Base-by-base conservation (phyloP, 768 basidiomycete species). In the Tylopilus sp. region DNA sequence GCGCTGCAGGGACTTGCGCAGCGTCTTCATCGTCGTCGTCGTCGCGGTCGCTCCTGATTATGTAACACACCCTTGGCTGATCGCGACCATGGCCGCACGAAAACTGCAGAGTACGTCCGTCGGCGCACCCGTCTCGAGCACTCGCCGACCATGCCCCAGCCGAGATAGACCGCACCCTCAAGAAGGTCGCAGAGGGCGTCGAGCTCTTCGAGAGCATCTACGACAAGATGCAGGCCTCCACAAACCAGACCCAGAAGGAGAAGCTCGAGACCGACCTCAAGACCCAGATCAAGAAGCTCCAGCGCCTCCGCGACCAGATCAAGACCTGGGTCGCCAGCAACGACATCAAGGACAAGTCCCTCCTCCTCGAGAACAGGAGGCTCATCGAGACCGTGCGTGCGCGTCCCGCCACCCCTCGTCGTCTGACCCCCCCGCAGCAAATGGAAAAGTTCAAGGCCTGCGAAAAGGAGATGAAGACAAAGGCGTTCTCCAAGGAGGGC, bases 391-490 rank as follows among this genome's bases (percentile, higher is more conserved):
- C 92, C 66, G 97, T 98, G 70, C 74, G 89, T 75, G 29, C 46
- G 28, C 55, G 58, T 40, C 34, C 33, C 33, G 19, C 43, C 54
- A 28, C 8, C 11, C 6, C 4, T 11, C 42, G 9, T 10, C 42
- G 3, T 40, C 46, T 21, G 19, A 52, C 36, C 61, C 16, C 41
- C 53, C 55, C 19, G 52, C 72, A 98, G 97, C 97, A 98, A 98
- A 99, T 99, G 97, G 97, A 99, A 77, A 95, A 93, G 69, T 99
- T 99, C 84, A 99, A 99, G 66, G 96, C 96, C 22, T 94, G 95
- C 74, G 97, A 99, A 77, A 99, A 98, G 77, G 97, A 99, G 75
- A 98, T 98, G 96, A 99, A 99, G 81, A 98, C 97, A 53, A 99
- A 99, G 72, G 97, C 97, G 0, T 99, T 98, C 74, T 98, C 95